Conservation (phyloP, 1,139 yeast species). For the Candida dubliniensis region DNA sequence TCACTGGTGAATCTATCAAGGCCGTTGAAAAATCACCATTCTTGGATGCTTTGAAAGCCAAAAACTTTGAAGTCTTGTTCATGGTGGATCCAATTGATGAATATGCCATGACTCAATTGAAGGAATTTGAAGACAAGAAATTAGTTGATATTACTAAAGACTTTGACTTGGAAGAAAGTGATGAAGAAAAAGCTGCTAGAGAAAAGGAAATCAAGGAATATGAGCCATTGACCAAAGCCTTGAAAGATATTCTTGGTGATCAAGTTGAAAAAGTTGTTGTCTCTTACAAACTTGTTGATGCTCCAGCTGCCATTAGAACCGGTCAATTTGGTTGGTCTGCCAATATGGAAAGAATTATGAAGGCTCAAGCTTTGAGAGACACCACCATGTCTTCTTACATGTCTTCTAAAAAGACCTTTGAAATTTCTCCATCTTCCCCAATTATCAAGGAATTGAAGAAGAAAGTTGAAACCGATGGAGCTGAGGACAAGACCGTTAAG, state of each 20-base stretch:
- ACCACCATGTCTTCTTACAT: constrained; percentile 98
- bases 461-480: constrained; percentile 96
- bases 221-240: constrained; percentile 91
- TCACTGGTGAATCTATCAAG: constrained; percentile 98
- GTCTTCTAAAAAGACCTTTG: constrained; percentile 99
- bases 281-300: constrained; percentile 94
- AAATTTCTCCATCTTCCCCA: constrained; percentile 95
- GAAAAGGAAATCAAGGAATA: constrained; percentile 90
- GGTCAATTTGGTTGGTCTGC: constrained; percentile 99
- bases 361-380: constrained; percentile 99
- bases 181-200: constrained; percentile 92
- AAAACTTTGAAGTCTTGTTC: constrained; percentile 97
- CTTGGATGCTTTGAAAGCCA: constrained; percentile 97
- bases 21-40: constrained; percentile 99
- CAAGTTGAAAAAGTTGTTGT: constrained; percentile 99
- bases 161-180: constrained; percentile 98
- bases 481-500: constrained; percentile 97
- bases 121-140: constrained; percentile 99
- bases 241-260: constrained; percentile 97
- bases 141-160: constrained; percentile 98
- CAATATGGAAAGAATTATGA: constrained; percentile 99
- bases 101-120: constrained; percentile 98
- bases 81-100: constrained; percentile 99
- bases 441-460: constrained; percentile 93
- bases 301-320: constrained; percentile 99